These are phyloP conservation scores for Suhomyces terraborum DNA, from an alignment of 1,139 yeast genomes.

Conservation along the genomic window DNA sequence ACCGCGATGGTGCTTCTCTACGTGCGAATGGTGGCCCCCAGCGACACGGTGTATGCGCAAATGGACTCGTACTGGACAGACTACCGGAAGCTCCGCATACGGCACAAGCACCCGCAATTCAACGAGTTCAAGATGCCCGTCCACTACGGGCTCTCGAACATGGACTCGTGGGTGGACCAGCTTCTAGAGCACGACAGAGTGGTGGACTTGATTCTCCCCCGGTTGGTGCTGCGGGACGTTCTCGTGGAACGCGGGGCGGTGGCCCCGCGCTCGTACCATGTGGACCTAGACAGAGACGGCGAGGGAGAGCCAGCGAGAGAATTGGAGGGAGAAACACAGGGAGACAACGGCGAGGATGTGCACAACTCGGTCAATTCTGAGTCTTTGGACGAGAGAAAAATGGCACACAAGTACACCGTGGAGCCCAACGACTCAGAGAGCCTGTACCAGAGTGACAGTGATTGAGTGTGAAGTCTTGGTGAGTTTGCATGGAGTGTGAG, in stretches of 20 bases:
- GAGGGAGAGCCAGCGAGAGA: too few relatives aligned
- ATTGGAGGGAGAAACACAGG: slow-evolving; percentile 13
- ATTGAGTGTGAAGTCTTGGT: slow-evolving; percentile 11
- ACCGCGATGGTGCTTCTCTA: slow-evolving; percentile 63
- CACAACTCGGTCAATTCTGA: too few relatives aligned
- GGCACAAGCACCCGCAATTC: slow-evolving; percentile 26
- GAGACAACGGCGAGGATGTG: slow-evolving; percentile 11
- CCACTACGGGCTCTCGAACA: slow-evolving; percentile 38
- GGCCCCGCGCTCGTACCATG: slow-evolving; percentile 38
- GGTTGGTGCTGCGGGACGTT: slow-evolving; percentile 43
- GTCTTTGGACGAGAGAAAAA: too few relatives aligned
- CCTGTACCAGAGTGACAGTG: slow-evolving; percentile 31
- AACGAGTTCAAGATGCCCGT: slow-evolving; percentile 28
- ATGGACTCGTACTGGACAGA: slow-evolving; percentile 59
- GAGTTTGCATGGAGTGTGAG: too few relatives aligned
- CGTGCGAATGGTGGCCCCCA: slow-evolving; percentile 50
- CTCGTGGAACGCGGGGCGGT: slow-evolving; percentile 44
- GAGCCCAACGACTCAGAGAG: slow-evolving; percentile 9
- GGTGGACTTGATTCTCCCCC: slow-evolving; percentile 62
- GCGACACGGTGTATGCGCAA: slow-evolving; percentile 46
- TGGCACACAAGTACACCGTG: too few relatives aligned
- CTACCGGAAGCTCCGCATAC: slow-evolving; percentile 49
- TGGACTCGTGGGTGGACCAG: slow-evolving; percentile 65
- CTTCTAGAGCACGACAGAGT: slow-evolving; percentile 53
- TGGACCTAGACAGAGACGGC: slow-evolving; percentile 24